A percentile compares a stretch with the other conserved stretches of the same genome.
Conservation (phyloP, 805 yeast species). For the Pichia ethanolica region DNA sequence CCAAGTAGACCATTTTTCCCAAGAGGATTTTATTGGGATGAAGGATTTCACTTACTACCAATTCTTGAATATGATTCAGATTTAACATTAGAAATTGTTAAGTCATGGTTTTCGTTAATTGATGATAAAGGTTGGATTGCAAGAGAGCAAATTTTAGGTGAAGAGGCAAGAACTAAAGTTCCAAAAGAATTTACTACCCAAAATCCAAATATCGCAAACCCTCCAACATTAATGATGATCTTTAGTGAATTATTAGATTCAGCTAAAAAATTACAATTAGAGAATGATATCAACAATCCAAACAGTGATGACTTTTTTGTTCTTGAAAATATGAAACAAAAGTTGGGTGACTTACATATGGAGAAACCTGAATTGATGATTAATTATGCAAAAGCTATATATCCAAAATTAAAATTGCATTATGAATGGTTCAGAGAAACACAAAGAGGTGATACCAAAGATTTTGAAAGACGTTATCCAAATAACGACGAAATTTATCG, state of each 20-base stretch:
- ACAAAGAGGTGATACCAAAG: slow-evolving; percentile 68
- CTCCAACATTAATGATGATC: slow-evolving; percentile 83
- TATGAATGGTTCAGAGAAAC: slow-evolving; percentile 80
- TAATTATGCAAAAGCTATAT: slow-evolving; percentile 54
- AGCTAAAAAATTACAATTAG: slow-evolving; percentile 2
- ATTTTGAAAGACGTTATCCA: slow-evolving; percentile 54
- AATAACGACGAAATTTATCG: slow-evolving; percentile 62
- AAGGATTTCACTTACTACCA: slow-evolving; percentile 89
- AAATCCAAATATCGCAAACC: slow-evolving; percentile 86
- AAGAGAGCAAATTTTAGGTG: slow-evolving; percentile 88
- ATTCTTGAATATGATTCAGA: slow-evolving; percentile 78
- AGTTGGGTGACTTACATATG: slow-evolving; percentile 46
- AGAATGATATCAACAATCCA: background rate
- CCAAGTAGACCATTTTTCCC: slow-evolving; percentile 95
- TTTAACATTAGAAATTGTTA: slow-evolving; percentile 66
- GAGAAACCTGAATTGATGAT: slow-evolving; percentile 51
- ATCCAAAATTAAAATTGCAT: slow-evolving; percentile 70
- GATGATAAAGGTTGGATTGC: slow-evolving; percentile 97
- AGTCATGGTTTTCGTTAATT: slow-evolving; percentile 81
- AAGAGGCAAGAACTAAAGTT: slow-evolving; percentile 81
- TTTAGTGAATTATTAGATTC: slow-evolving; percentile 49
- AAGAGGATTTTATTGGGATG: slow-evolving; percentile 98
- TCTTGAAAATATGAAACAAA: slow-evolving; percentile 20
- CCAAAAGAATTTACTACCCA: slow-evolving; percentile 80
- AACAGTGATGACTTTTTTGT: slow-evolving; percentile 13